Percentiles rank a stretch among this genome's conserved stretches.
Conservation (phyloP, 2,329 filamentous ascomycete genomes). For the Colletotrichum sp. region DNA sequence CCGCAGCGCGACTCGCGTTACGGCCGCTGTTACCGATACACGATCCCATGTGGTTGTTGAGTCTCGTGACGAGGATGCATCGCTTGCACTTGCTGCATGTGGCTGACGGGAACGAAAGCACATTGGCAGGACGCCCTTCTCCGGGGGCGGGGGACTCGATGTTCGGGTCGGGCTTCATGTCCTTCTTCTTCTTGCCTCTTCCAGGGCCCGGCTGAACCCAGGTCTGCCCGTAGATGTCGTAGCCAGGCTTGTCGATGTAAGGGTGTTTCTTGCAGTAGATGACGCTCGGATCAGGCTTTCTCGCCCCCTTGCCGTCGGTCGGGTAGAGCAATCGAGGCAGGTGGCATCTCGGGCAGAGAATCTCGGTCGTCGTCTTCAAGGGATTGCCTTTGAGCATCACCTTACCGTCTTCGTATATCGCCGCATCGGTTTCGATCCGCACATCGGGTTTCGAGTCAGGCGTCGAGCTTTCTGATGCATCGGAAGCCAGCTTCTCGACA, state of each 20-base stretch:
- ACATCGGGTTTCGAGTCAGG: conserved; percentile 61
- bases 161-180: conserved; percentile 63
- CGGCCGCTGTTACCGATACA: conserved; percentile 71
- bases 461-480: conserved; percentile 57
- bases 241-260: conserved; percentile 77
- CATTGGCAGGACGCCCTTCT: conserved; percentile 64
- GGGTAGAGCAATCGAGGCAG: conserved; percentile 76
- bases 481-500: conserved; percentile 65
- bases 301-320: conserved; percentile 71
- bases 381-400: conserved; percentile 75
- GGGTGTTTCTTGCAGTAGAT: conserved; percentile 82
- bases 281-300: conserved; percentile 68
- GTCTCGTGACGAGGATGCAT: conserved; percentile 67
- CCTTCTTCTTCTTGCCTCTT: conserved; percentile 81
- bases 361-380: conserved; percentile 72
- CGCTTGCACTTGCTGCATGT: conserved; percentile 73
- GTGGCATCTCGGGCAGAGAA: conserved; percentile 76
- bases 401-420: conserved; percentile 72
- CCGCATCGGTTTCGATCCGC: conserved; percentile 69
- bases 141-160: conserved; percentile 50
- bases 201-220: conserved; percentile 75
- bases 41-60: conserved; percentile 73
- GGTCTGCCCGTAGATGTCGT: conserved; percentile 83
- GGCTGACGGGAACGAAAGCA: conserved; percentile 68
- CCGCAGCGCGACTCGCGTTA: conserved; percentile 65